phyloP scores from a whole-genome alignment of 306 rosid genomes.

The Castanospermum australe region DNA sequence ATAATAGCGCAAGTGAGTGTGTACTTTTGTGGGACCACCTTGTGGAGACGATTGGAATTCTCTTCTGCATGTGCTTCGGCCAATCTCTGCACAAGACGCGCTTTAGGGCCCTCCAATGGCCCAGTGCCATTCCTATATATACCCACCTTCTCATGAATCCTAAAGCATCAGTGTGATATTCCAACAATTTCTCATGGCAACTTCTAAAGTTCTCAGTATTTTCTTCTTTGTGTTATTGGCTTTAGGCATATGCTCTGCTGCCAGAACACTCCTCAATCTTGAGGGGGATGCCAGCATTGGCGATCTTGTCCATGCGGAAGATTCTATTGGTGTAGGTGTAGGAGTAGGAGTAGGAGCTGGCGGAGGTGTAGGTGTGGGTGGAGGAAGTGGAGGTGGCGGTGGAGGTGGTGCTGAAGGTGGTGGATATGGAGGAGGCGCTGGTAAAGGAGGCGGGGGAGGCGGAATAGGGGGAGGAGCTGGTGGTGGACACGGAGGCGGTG shows the following conservation, averaged over 20 bases:
- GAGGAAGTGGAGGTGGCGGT: conserved; percentile 27
- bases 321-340: background rate
- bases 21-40: conserved; percentile 4
- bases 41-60: background rate
- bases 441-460: conserved; percentile 28
- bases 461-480: conserved; percentile 26
- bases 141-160: conserved; percentile 18
- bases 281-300: no score
- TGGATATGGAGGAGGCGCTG: conserved; percentile 37
- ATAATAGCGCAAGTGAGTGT: no score
- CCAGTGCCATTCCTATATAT: conserved; percentile 30
- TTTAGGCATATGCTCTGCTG: conserved; percentile 42
- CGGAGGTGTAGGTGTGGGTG: conserved; percentile 17
- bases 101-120: conserved; percentile 12
- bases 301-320: background rate
- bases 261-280: conserved; percentile 34
- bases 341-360: background rate
- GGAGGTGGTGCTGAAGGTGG: conserved; percentile 32
- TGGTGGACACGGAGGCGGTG: conserved; percentile 6
- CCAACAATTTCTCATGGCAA: conserved; percentile 36
- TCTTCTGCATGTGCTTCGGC: background rate
- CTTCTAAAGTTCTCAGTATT: conserved; percentile 21
- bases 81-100: conserved; percentile 19
- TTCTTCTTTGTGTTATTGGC: conserved; percentile 39
- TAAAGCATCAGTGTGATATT: conserved; percentile 4